Evolutionary conservation across 345 rosid genomes (phyloP), one percentile per base, ranked within the genome.

Genomic region (Theobroma cacao): DNA sequence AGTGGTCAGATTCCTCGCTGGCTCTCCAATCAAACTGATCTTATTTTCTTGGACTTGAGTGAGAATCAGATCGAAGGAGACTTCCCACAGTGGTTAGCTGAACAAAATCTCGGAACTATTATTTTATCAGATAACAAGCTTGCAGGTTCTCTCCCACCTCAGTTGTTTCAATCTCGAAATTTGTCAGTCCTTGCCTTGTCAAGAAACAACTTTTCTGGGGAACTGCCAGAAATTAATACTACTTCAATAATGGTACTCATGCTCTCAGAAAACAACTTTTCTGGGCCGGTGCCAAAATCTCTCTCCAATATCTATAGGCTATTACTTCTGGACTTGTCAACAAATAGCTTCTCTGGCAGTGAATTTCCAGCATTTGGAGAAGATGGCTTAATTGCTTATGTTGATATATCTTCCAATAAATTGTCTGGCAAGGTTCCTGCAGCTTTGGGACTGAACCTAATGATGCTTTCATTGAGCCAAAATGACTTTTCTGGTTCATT

Each of bases 271-370:
- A 88, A 88, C 56, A 78, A 82, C 2, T 79, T 88, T 47, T 79
- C 80, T 2, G 86, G 90, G 33, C 72, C 78, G 3, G 64, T 80
- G 31, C 87, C 87, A 3, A 75, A 75, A 65, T 84, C 85, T 48
- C 74, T 86, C 48, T 20, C 84, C 66, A 58, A 67, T 3, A 71
- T 40, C 14, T n/a, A 71, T n/a, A 2, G 77, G 41, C 48, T 83
- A 40, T 0, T 22, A 7, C 33, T 72, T 38, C 41, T 86, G 6
- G 82, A 86, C 81, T 68, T 82, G 33, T 86, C 87, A 22, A 78
- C 64, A 18, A 83, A 86, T 30, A 75, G 24, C 17, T 79, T 86
- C 31, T 81, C 80, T 36, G 82, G 88, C 12, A 72, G 63, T 22
- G 81, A 82, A 34, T 84, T 83, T 69, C 86, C 87, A 3, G 66